phyloP scores from a whole-genome alignment of 306 rosid species.

The Erythrophleum fordii region DNA sequence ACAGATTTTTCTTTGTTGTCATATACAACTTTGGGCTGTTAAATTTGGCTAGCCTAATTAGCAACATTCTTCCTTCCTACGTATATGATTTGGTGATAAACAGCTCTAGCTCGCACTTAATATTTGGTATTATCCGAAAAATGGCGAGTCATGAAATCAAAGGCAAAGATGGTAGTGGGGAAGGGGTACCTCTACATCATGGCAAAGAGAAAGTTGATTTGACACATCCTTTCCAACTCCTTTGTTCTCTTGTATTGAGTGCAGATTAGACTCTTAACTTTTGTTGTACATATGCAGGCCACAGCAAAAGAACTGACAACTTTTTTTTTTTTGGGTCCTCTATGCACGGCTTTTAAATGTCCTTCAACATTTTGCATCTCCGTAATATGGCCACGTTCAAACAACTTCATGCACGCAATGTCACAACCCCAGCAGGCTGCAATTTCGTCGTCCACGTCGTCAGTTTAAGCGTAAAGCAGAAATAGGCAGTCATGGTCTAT shows the following conservation, averaged over 20 bases:
- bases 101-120: neutral
- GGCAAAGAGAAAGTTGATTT: conserved; percentile 38
- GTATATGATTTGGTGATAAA: conserved; percentile 12
- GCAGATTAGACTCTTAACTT: conserved; percentile 35
- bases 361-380: conserved; percentile 20
- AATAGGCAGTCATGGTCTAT: neutral
- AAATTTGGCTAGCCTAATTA: neutral
- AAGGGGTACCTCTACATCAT: neutral
- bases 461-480: neutral
- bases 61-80: neutral
- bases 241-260: conserved; percentile 48
- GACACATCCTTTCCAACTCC: conserved; percentile 41
- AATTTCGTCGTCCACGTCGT: neutral
- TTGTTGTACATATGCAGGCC: conserved; percentile 14
- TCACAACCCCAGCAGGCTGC: neutral
- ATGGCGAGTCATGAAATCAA: neutral
- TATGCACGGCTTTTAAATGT: conserved; percentile 28
- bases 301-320: conserved; percentile 42
- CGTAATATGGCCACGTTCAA: conserved; percentile 37
- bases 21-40: neutral
- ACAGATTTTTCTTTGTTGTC: neutral
- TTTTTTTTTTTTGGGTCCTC: conserved; percentile 34
- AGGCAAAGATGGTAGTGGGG: neutral
- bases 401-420: conserved; percentile 17
- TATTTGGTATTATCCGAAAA: conserved; percentile 3